Evolutionary conservation across 139 green algal genomes (phyloP).

Genomic region (Coelastrella sp.): DNA sequence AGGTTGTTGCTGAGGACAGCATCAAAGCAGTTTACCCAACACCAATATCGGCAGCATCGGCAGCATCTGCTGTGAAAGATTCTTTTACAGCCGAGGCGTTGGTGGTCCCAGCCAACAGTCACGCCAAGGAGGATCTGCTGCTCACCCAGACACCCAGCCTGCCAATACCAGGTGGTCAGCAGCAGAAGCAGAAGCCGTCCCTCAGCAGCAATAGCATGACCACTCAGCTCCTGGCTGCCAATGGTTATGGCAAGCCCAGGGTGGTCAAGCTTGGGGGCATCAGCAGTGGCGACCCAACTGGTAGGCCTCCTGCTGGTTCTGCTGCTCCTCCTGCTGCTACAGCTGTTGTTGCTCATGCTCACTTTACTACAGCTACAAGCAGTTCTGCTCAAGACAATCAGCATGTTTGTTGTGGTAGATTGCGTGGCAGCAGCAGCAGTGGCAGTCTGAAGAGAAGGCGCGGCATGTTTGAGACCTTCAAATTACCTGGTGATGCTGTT

Average conservation of each 20-base stretch:
- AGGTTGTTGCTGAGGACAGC: not conserved
- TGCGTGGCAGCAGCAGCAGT: no score
- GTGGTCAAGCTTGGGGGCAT: not conserved
- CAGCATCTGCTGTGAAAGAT: not conserved
- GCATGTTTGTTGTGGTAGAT: constrained; percentile 17
- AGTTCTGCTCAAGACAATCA: not conserved
- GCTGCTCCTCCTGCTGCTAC: not conserved
- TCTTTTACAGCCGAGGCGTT: no score
- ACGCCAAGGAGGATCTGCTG: no score
- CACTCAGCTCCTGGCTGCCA: not conserved
- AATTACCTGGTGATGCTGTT: no score
- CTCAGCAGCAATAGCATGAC: not conserved
- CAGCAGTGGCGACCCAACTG: not conserved
- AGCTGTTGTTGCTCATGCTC: not conserved
- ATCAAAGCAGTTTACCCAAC: not conserved
- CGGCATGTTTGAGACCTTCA: no score
- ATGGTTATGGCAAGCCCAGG: constrained; percentile 16
- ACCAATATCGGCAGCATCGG: not conserved
- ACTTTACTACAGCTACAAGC: not conserved
- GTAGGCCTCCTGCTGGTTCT: not conserved
- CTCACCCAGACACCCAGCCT: not conserved
- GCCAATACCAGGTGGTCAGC: not conserved
- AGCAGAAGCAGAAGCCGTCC: not conserved
- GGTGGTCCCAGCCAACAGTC: no score
- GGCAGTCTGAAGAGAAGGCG: no score